Base-by-base conservation (phyloP, 352 stramenopile genomes). In the Pythium aphanidermatum region DNA sequence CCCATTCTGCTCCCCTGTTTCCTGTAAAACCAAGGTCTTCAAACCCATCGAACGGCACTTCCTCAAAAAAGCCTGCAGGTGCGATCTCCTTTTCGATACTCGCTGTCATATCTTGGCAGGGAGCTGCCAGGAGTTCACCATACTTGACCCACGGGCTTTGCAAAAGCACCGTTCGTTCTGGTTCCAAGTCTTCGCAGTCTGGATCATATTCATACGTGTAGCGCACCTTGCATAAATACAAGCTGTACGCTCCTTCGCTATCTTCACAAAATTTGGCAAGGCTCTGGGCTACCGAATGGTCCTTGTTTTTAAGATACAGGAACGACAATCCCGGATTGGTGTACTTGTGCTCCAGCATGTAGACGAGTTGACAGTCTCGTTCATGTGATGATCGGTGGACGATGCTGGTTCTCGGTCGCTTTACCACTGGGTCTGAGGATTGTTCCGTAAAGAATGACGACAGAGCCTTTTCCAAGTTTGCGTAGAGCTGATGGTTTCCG, bases 271-370 rank as follows among this genome's bases (percentile, higher is more conserved):
- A 52, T 39, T 46, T 55, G 36, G 46, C 46, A 1, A 61, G 31
- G 25, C 13, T 26, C 21, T 55, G 32, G 0, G 53, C 40, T 6
- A 61, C 30, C 1, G 35, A 12, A 7, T 34, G 45, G 11, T 61
- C 45, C 14, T 51, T 46, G 45, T 48, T 48, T 46, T 61, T 61
- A 39, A 61, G 38, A 25, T 61, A 48, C 12, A 20, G 19, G n/a
- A 55, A 61, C 17, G 29, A 49, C 9, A 61, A 27, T 9, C 32
- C 29, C 11, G 24, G 28, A 16, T 38, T 31, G 19, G 45, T 48
- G 40, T 61, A 56, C 26, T 46, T 42, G 38, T 61, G 46, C 21
- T 55, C 45, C 8, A 61, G 53, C 23, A 61, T 32, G 26, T 61
- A 61, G 9, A 55, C 53, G 24, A 61, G 36, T n/a, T 55, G 28